Base-by-base conservation (phyloP, 2,329 filamentous ascomycete species). In the Alternaria triticimaculans region DNA sequence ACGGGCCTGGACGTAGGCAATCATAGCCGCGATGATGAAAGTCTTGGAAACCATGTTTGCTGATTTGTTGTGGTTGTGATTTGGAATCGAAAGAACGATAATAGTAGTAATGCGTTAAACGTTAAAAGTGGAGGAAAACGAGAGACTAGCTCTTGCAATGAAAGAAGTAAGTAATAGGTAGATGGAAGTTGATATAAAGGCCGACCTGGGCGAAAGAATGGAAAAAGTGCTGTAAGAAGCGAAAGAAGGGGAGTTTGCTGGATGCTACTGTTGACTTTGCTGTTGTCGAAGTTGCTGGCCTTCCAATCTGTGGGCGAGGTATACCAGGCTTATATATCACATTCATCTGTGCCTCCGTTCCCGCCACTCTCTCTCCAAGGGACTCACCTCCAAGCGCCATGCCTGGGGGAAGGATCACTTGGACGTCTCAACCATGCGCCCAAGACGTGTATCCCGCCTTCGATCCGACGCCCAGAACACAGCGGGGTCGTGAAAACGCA, bases 1-100 rank as follows among this genome's bases (percentile, higher is more conserved):
- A 69, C 89, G 78, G 46, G 78, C 78, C 61, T 80, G 74, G 50
- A 74, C 78, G 56, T 80, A 77, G 68, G 77, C 77, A 56, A 79
- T 71, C 18, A 74, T 58, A 10, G 70, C 69, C 62, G 76, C 60
- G 50, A 80, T 62, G 63, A 79, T 64, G 44, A 77, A 46, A 57
- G 66, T 44, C 63, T 78, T 78, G 66, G 77, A 77, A 50, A 78
- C 62, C 78, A 80, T 80, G 48, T 61, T 72, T 62, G 62, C 54
- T 58, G 71, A 51, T 28, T 23, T 67, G 20, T 18, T 41, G n/a
- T 41, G 4, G 20, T 3, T 48, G 49, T 63, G 21, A 18, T 45
- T 45, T 49, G 53, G 23, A 55, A 48, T 37, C 20, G 30, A 51
- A 55, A 18, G 44, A 26, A 20, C 15, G n/a, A 46, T 59, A 59